phyloP scores from a whole-genome alignment of 805 yeast species.

The Wickerhamiella sorbophila region DNA sequence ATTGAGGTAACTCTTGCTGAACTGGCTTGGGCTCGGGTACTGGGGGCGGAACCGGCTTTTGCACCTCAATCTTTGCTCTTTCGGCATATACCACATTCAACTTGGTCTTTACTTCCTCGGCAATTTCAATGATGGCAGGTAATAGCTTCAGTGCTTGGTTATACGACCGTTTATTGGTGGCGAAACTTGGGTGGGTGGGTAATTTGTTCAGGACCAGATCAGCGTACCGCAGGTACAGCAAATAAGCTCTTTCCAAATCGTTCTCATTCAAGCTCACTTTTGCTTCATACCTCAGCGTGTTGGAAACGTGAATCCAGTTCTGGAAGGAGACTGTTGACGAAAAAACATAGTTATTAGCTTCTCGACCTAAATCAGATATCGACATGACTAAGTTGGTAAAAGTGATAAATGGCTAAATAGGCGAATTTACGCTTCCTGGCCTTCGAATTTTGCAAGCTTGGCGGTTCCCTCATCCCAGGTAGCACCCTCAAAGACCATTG shows the following conservation, averaged over 20 bases:
- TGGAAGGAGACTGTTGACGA: constrained; percentile 36
- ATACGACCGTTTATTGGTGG: constrained; percentile 13
- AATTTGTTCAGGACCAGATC: constrained; percentile 39
- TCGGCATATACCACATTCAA: constrained; percentile 8
- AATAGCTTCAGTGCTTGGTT: constrained; percentile 9
- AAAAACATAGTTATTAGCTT: constrained; percentile 41
- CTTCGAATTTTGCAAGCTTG: constrained; percentile 54
- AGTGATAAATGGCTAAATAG: not conserved
- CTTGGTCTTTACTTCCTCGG: constrained; percentile 18
- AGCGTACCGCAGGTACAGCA: constrained; percentile 43
- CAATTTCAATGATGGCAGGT: constrained; percentile 17
- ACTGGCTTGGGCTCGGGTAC: not conserved
- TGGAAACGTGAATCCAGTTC: constrained; percentile 43
- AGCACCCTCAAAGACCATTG: constrained; percentile 56
- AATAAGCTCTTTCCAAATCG: constrained; percentile 37
- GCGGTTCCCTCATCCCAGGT: constrained; percentile 82
- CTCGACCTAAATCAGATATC: constrained; percentile 27
- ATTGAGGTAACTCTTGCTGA: not conserved
- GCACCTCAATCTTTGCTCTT: not conserved
- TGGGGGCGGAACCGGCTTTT: too few species aligned
- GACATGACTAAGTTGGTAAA: constrained; percentile 4
- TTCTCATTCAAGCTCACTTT: constrained; percentile 31
- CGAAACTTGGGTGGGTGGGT: constrained; percentile 33
- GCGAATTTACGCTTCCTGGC: constrained; percentile 36
- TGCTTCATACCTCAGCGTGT: constrained; percentile 30